Evolutionary conservation across 371 early-diverging fungal genomes (phyloP), one percentile per base, ranked within the genome.

Genomic region (Cokeromyces recurvatus): DNA sequence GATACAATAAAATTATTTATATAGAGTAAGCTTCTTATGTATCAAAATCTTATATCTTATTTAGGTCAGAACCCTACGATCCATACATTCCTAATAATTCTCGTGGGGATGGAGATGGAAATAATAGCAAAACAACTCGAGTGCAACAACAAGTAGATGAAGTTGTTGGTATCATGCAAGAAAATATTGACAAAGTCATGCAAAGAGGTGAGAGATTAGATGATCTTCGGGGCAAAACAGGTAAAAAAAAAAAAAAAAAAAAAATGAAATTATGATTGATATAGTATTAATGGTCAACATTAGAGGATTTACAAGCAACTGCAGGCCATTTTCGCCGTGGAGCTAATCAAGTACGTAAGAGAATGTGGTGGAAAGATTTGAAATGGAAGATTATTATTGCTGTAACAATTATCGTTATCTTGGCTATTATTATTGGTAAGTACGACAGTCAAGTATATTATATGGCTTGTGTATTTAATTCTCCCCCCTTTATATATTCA

Each of bases 331-430:
- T 96, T 71, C 83, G 84, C 39, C 77, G 81, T 44, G 93, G 93
- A 35, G 95, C 94, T 39, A 86, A 84, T 37, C 71, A 77, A 49
- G 90, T 92, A 7, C 68, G 85, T 25, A 78, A 78, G 64, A 70
- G 78, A 66, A 86, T 86, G 85, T 94, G 94, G 94, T 94, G 94
- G 94, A 90, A 90, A 68, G 90, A 95, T 62, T 86, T 93, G 78
- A 96, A 92, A 75, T 84, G 90, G 81, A 91, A 86, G 68, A 77
- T 92, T 45, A 86, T 93, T 43, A 83, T 96, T 42, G 87, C 74
- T 32, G 68, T 82, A 16, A 78, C 87, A 38, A 69, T 92, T 32
- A 56, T 81, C 27, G 72, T 86, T 38, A 80, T 96, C 44, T 49
- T 95, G 43, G 62, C 86, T 51, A 79, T 87, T 54, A 56, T 56